Percentiles rank a stretch among this genome's conserved stretches.
Conservation (phyloP, 2,329 filamentous ascomycete species). For the Exophiala aquamarina region DNA sequence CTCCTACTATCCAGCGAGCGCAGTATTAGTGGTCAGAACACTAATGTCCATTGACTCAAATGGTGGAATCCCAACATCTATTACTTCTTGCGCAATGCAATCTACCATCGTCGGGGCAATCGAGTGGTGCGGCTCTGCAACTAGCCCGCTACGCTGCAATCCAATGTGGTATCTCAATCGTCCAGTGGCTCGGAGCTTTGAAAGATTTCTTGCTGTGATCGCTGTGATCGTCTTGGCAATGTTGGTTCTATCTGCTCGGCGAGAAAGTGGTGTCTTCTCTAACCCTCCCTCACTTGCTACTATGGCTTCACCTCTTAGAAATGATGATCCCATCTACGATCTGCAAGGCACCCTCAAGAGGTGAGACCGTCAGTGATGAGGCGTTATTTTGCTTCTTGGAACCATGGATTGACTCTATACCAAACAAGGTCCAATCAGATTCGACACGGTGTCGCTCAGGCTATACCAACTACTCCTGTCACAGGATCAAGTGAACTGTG, state of each 20-base stretch:
- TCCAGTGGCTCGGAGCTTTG: background rate
- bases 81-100: background rate
- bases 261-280: constrained; percentile 1
- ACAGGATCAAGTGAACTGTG: background rate
- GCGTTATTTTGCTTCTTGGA: background rate
- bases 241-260: background rate
- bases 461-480: no score
- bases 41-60: no score
- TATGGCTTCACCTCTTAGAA: background rate
- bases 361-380: background rate
- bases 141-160: background rate
- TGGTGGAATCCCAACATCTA: no score
- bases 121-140: background rate
- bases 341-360: background rate
- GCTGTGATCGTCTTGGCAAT: background rate
- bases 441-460: background rate
- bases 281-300: constrained; percentile 1
- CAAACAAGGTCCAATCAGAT: background rate
- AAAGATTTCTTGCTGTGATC: background rate
- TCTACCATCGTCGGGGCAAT: constrained; percentile 2
- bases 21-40: no score
- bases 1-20: no score
- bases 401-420: background rate
- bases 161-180: constrained; percentile 1
- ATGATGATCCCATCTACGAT: background rate